These are phyloP conservation scores for Lactifluus pinguis DNA, from an alignment of 768 basidiomycete species.

Conservation along the genomic window DNA sequence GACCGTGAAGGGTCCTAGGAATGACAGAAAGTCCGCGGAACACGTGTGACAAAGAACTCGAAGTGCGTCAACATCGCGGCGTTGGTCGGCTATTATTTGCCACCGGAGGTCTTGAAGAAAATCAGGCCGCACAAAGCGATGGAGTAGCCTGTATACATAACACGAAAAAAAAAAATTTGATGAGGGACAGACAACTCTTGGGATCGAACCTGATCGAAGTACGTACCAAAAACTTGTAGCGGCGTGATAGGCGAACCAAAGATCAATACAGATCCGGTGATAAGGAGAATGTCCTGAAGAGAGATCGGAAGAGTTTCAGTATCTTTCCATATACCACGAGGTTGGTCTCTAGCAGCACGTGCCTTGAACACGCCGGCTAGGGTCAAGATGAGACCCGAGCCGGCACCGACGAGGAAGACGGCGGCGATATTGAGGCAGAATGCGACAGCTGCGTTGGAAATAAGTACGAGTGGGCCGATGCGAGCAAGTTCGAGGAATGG, in stretches of 20 bases:
- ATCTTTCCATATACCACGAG: not conserved
- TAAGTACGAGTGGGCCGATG: slow-evolving; percentile 46
- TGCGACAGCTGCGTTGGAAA: slow-evolving; percentile 80
- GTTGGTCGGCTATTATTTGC: slow-evolving; percentile 33
- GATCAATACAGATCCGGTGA: slow-evolving; percentile 80
- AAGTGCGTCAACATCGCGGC: not conserved
- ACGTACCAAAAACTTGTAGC: slow-evolving; percentile 70
- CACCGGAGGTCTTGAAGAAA: slow-evolving; percentile 70
- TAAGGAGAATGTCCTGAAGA: slow-evolving; percentile 81
- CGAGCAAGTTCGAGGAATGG: slow-evolving; percentile 69
- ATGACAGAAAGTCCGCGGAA: not conserved
- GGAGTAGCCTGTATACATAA: slow-evolving; percentile 54
- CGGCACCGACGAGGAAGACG: slow-evolving; percentile 87
- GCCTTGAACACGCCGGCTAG: slow-evolving; percentile 93
- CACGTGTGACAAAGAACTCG: not conserved
- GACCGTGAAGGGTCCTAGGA: not conserved
- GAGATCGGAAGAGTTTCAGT: not conserved
- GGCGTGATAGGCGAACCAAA: slow-evolving; percentile 76
- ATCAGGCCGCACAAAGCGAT: slow-evolving; percentile 80
- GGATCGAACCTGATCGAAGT: not conserved
- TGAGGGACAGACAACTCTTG: not conserved
- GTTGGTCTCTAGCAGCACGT: slow-evolving; percentile 16
- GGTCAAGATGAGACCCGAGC: slow-evolving; percentile 81
- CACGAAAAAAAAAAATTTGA: not conserved
- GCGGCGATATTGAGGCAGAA: slow-evolving; percentile 89